A percentile compares a stretch with the other conserved stretches of the same genome.
Evolutionary conservation across 2,329 filamentous ascomycete species (phyloP).

Genomic region (Tricladium varicosporioides): DNA sequence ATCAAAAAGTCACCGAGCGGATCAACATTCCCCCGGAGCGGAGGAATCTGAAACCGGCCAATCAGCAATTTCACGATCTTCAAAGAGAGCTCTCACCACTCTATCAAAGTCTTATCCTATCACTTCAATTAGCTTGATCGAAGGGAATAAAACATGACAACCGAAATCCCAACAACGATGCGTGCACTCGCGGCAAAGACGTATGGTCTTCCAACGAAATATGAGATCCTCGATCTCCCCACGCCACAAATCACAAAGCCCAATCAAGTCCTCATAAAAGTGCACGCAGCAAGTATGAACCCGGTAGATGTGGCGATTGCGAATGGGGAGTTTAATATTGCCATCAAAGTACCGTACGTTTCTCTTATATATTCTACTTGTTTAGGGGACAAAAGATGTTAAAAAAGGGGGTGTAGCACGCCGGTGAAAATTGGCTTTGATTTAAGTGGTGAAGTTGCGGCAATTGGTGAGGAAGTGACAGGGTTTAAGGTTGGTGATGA

Average conservation of each 20-base stretch:
- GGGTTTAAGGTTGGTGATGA: constrained; percentile 37
- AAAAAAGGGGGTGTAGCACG: constrained; percentile 30
- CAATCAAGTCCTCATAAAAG: constrained; percentile 42
- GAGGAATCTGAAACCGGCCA: too few relatives aligned
- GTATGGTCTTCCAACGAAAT: constrained; percentile 17
- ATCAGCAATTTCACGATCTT: too few relatives aligned
- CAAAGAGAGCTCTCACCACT: too few relatives aligned
- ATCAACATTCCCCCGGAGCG: too few relatives aligned
- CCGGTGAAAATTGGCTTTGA: constrained; percentile 44
- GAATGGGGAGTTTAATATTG: constrained; percentile 26
- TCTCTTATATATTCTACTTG: neutral
- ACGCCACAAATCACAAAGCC: constrained; percentile 42
- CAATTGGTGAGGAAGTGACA: constrained; percentile 33
- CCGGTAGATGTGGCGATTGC: constrained; percentile 40
- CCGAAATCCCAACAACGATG: constrained; percentile 17
- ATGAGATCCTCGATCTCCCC: constrained; percentile 39
- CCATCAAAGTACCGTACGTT: constrained; percentile 2
- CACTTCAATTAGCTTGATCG: neutral
- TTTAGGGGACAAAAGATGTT: neutral
- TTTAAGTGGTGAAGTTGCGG: constrained; percentile 37
- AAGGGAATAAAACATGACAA: constrained; percentile 3
- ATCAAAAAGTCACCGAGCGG: too few relatives aligned
- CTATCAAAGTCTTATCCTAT: too few relatives aligned
- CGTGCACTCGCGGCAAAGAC: constrained; percentile 12
- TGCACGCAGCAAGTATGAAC: constrained; percentile 43